Evolutionary conservation across 208 protist genomes (phyloP).

Genomic region (Leishmania arabica): DNA sequence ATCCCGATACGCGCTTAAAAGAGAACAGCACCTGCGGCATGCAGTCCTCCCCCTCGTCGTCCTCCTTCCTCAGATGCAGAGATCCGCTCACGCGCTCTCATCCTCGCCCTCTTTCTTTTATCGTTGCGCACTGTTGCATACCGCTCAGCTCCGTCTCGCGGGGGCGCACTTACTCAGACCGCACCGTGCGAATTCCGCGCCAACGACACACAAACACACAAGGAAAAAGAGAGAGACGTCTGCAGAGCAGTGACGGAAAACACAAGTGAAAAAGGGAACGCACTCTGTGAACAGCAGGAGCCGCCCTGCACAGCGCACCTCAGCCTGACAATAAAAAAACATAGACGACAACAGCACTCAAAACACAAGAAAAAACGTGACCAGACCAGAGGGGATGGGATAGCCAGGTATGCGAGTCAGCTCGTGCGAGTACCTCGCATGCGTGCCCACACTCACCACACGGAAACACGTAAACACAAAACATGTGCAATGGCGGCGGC

Average conservation of each 20-base stretch:
- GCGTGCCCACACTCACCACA: neutral
- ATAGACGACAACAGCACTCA: neutral
- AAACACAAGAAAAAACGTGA: neutral
- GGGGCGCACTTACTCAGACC: neutral
- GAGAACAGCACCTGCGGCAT: neutral
- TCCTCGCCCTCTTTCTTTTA: neutral
- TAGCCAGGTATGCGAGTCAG: neutral
- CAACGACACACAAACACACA: neutral
- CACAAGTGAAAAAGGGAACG: neutral
- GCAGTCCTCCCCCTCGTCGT: neutral
- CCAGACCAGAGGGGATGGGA: neutral
- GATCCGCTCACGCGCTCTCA: neutral
- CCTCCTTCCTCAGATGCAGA: neutral
- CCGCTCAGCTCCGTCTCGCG: neutral
- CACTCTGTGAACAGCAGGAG: neutral
- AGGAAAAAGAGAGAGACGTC: neutral
- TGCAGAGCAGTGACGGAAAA: neutral
- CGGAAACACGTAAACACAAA: neutral
- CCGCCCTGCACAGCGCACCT: neutral
- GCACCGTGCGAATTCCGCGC: neutral
- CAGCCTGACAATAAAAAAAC: neutral
- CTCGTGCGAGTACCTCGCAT: neutral
- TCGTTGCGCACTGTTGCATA: neutral
- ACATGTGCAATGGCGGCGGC: conserved; percentile 27
- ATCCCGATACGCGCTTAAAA: neutral